Conservation (phyloP, 257 asterid species). For the Capsicum pubescens region DNA sequence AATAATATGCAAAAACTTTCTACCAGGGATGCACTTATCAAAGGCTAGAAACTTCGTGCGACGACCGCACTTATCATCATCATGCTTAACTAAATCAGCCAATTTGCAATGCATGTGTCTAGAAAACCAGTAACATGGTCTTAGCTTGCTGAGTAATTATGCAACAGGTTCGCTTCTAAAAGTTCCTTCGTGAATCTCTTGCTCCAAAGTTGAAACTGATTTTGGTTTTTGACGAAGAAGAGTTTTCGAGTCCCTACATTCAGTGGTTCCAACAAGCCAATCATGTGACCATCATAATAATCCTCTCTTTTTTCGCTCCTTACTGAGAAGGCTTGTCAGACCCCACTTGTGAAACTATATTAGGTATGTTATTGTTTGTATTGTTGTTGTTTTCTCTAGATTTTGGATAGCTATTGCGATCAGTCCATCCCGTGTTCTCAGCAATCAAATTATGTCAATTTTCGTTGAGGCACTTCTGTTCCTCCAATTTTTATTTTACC, state of each 20-base stretch:
- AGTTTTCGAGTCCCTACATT: conserved; percentile 58
- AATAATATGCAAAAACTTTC: conserved; percentile 58
- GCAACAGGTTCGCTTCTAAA: conserved; percentile 73
- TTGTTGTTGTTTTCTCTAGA: no score
- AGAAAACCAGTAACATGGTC: conserved; percentile 85
- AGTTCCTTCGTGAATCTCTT: conserved; percentile 74
- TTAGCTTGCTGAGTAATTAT: conserved; percentile 62
- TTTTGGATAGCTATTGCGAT: no score
- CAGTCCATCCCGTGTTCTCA: no score
- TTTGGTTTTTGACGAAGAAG: conserved; percentile 57
- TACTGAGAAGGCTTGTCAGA: no score
- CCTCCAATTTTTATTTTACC: no score
- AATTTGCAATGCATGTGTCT: conserved; percentile 97
- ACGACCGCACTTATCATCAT: conserved; percentile 57
- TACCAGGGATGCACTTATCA: conserved; percentile 52
- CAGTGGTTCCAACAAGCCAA: conserved; percentile 89
- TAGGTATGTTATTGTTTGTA: no score
- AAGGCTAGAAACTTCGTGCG: conserved; percentile 55
- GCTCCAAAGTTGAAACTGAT: conserved; percentile 52
- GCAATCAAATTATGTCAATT: no score
- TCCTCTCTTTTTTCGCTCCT: no score
- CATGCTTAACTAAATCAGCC: conserved; percentile 83
- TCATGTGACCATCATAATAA: conserved; percentile 48
- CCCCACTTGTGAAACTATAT: no score
- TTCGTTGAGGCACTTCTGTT: no score